These are phyloP conservation scores for Candida silvicultrix DNA, from an alignment of 805 yeast genomes.

Conservation along the genomic window DNA sequence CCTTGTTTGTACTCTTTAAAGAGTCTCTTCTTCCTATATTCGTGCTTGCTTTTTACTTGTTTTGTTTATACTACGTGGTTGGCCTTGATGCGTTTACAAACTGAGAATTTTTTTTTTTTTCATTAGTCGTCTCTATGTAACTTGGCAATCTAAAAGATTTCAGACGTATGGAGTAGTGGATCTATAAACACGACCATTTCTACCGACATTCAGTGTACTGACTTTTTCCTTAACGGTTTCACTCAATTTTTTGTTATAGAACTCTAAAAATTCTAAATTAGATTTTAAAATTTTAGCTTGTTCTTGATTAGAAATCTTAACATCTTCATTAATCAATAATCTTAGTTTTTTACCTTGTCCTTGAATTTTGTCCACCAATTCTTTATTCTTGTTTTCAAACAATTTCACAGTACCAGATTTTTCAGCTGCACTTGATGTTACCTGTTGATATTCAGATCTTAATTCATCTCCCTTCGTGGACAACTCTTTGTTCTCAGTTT, in stretches of 20 bases:
- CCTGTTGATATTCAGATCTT: conserved; percentile 36
- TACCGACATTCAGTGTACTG: conserved; percentile 15
- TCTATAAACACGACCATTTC: conserved; percentile 23
- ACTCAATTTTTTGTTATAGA: conserved; percentile 11
- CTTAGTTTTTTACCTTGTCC: conserved; percentile 30
- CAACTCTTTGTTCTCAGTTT: conserved; percentile 39
- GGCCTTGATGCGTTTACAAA: too few species aligned
- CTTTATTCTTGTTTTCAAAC: conserved; percentile 19
- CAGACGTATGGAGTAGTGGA: conserved; percentile 19
- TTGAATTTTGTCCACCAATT: conserved; percentile 23
- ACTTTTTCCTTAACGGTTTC: conserved; percentile 17
- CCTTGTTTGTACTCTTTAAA: too few species aligned
- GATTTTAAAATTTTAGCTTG: conserved; percentile 4
- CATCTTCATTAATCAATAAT: conserved; percentile 7
- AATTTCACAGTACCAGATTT: conserved; percentile 23
- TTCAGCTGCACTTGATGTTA: conserved; percentile 43
- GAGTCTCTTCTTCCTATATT: too few species aligned
- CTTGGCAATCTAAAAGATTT: neutral
- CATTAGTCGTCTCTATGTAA: too few species aligned
- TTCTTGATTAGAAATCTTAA: conserved; percentile 1
- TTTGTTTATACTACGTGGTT: too few species aligned
- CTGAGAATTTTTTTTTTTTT: too few species aligned
- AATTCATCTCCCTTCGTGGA: conserved; percentile 23
- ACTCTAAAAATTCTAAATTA: conserved; percentile 13
- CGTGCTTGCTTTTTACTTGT: too few species aligned